Percentiles rank a stretch among this genome's conserved stretches.
These are phyloP conservation scores for Casuarina equisetifolia DNA, from an alignment of 306 rosid genomes.

Conservation along the genomic window DNA sequence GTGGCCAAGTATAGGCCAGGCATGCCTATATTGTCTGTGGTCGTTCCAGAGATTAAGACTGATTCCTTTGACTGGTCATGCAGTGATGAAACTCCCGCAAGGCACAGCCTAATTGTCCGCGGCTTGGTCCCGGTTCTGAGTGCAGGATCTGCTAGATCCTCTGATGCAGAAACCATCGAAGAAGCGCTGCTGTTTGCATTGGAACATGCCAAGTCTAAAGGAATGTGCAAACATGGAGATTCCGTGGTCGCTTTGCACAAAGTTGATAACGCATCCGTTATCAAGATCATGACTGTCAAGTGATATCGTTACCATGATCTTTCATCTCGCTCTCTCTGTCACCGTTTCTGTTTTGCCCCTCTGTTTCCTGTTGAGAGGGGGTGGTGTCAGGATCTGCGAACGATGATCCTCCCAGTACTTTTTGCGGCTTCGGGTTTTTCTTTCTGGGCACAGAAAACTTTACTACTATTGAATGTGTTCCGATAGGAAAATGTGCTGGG, in stretches of 20 bases:
- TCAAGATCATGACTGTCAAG: conserved; percentile 97
- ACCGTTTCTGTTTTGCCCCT: neutral
- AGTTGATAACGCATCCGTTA: conserved; percentile 81
- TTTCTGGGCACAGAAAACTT: conserved; percentile 4
- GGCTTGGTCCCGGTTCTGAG: conserved; percentile 89
- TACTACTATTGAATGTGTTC: neutral
- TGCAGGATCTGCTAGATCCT: conserved; percentile 89
- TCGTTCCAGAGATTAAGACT: conserved; percentile 90
- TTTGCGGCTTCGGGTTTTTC: neutral
- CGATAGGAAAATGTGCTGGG: neutral
- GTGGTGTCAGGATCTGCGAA: conserved; percentile 10
- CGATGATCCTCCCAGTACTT: conserved; percentile 3
- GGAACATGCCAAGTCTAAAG: conserved; percentile 71
- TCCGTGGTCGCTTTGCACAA: conserved; percentile 93
- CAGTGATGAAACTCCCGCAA: conserved; percentile 97
- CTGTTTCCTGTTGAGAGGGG: conserved; percentile 1
- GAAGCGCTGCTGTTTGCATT: conserved; percentile 82
- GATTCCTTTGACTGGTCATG: conserved; percentile 92
- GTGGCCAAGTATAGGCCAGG: conserved; percentile 99
- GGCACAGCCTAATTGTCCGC: conserved; percentile 97
- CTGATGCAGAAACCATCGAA: conserved; percentile 86
- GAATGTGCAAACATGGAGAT: conserved; percentile 84
- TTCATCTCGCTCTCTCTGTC: no score
- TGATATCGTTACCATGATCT: conserved; percentile 36
- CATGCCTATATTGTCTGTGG: conserved; percentile 91